These are phyloP conservation scores for Zygnema circumcarinatum DNA, from an alignment of 139 green algal genomes.

Conservation along the genomic window DNA sequence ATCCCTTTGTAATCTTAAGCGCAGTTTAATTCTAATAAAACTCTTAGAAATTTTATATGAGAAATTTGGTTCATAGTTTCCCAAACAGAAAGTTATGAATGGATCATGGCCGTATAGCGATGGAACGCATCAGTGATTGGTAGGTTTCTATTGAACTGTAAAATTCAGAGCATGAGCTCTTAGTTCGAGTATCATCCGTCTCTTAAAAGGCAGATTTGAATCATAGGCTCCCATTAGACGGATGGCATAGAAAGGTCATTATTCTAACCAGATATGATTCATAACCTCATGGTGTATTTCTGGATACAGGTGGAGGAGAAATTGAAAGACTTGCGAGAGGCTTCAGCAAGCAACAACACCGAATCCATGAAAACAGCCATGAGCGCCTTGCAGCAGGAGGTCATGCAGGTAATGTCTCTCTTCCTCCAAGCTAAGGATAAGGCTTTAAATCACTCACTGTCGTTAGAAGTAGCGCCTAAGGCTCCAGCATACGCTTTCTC, in stretches of 20 bases:
- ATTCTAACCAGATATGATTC: too few relatives aligned
- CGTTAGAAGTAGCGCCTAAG: neutral
- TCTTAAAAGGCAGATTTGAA: too few relatives aligned
- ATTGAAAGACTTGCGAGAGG: constrained; percentile 78
- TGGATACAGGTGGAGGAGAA: constrained; percentile 83
- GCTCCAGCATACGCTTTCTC: too few relatives aligned
- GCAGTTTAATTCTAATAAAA: too few relatives aligned
- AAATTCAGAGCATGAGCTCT: too few relatives aligned
- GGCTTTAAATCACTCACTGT: neutral
- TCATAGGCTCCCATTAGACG: too few relatives aligned
- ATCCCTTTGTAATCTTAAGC: too few relatives aligned
- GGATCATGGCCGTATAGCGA: too few relatives aligned
- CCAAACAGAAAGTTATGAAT: neutral
- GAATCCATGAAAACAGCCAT: constrained; percentile 88
- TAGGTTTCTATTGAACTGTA: too few relatives aligned
- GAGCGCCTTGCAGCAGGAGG: constrained; percentile 88
- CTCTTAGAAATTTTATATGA: neutral
- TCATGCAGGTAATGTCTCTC: constrained; percentile 78
- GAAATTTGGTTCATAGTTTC: neutral
- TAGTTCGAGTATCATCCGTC: too few relatives aligned
- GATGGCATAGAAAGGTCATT: too few relatives aligned
- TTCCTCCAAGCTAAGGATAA: neutral
- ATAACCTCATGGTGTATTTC: constrained; percentile 66
- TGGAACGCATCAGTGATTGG: too few relatives aligned
- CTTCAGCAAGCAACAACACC: constrained; percentile 72